Base-by-base conservation (phyloP, 2,329 filamentous ascomycete genomes). In the Corniculantispora saksenae region DNA sequence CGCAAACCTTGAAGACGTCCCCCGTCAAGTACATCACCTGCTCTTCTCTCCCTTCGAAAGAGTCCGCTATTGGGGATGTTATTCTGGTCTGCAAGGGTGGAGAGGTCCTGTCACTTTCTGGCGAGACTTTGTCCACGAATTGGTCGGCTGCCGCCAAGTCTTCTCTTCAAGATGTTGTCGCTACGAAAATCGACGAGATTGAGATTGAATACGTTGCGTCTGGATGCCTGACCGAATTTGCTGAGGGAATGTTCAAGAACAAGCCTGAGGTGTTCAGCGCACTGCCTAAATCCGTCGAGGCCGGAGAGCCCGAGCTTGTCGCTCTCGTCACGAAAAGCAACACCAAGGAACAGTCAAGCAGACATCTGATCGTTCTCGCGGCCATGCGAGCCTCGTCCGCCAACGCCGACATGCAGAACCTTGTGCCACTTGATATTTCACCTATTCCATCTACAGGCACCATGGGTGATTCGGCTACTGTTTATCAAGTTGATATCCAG, bases 51-150 rank as follows among this genome's bases (percentile, higher is more conserved):
- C 69, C 68, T 13, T 71, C 72, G 1, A 67, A 74, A 45, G 66
- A 69, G 2, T 72, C 72, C 6, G 66, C 61, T 10, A 68, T 74
- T 27, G 75, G 74, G 19, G 74, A 76, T 60, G 63, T 92, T 2
- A 69, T 92, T 25, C 81, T 82, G 2, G 80, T 91, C 1, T 85
- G 86, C 64, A 77, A 83, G 50, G 83, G 89, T 67, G 90, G 90
- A 43, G 82, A 88, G 65, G 78, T 91, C 23, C 71, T 85, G 10
- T 88, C 86, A 64, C 78, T 91, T 17, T 85, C 88, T 54, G 84
- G 85, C 2, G 86, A 90, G 68, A 75, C 67, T 9, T 70, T 79
- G 21, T 67, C 71, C 3, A 59, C 76, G 9, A 75, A 74, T 55
- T 79, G 78, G 78, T 72, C 73, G 13, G 70, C 76, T 2, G 72